Evolutionary conservation across 225 moss, liverwort and hornwort species (phyloP).

Genomic region (Antitrichia curtipendula): DNA sequence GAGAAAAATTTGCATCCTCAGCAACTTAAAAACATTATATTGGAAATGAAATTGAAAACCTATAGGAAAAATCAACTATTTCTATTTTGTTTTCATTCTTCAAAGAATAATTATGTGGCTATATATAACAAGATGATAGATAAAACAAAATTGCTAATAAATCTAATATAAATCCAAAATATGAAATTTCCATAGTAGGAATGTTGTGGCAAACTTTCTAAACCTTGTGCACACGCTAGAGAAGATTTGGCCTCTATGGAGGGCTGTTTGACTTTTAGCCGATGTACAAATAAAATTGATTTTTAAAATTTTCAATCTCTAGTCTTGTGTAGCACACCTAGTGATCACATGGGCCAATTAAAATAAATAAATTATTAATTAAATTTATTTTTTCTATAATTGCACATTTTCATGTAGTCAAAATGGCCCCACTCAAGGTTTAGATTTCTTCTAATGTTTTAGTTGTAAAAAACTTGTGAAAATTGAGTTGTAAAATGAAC

Average conservation of each 20-base stretch:
- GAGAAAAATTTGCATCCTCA: not conserved
- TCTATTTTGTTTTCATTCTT: not conserved
- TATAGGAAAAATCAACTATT: not conserved
- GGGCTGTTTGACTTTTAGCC: no score
- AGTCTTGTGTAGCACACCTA: no score
- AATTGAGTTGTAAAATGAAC: not conserved
- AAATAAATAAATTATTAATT: no score
- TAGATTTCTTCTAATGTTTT: no score
- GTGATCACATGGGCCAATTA: no score
- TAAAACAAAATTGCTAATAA: not conserved
- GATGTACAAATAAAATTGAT: no score
- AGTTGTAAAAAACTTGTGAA: not conserved
- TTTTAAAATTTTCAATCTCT: no score
- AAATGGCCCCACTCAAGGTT: no score
- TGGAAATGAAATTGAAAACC: not conserved
- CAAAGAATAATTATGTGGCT: not conserved
- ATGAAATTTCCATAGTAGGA: not conserved
- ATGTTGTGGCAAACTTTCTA: not conserved
- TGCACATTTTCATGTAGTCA: no score
- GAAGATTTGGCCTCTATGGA: no score
- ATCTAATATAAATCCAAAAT: not conserved
- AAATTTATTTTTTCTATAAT: no score
- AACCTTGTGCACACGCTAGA: fast-evolving
- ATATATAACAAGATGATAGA: not conserved
- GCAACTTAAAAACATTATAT: not conserved